Evolutionary conservation across 805 yeast genomes (phyloP), one percentile per base, ranked within the genome.

Genomic region (Zygosaccharomyces pseudorouxii): DNA sequence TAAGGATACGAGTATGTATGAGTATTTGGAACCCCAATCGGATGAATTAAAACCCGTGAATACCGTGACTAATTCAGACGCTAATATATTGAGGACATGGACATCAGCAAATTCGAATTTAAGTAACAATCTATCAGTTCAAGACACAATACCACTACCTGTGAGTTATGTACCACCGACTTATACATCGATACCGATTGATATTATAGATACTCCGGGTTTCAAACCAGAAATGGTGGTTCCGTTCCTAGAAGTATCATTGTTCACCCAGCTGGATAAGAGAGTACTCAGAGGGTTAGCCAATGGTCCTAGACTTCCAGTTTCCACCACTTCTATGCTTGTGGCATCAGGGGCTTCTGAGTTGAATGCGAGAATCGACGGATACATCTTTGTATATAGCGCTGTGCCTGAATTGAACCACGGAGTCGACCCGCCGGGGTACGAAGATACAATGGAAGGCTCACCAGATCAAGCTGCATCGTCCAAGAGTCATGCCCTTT

Each of bases 291-390:
- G 74, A 42, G 84, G 84, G 44, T 67, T 86, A 43, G 86, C 85
- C 4, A 72, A 79, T 51, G 84, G 78, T 53, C 86, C 86, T 7
- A 60, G 85, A 42, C 69, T 71, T 50, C 81, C 82, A 3, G 85
- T 80, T 0, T 73, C 78, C 10, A 82, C 88, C 5, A 81, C 80
- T 45, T 86, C 90, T 2, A 63, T 86, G 47, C 63, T 86, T 10
- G 86, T 83, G 3, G 92, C 89, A 4, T 81, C 88, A 33, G 93
- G 93, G 1, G 86, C 89, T 4, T 78, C 87, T 38, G 92, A 84
- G 51, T 65, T 86, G 55, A 84, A 86, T 60, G 90, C 89, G 4
- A 73, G 79, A 28, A 76, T 86, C n/a, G 84, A 84, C 60, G 92
- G 90, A 0, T 86, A 86, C 62, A 71, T 84, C 38, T 72, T 84